Base-by-base conservation (phyloP, 305 asterid genomes). In the Withania somnifera region DNA sequence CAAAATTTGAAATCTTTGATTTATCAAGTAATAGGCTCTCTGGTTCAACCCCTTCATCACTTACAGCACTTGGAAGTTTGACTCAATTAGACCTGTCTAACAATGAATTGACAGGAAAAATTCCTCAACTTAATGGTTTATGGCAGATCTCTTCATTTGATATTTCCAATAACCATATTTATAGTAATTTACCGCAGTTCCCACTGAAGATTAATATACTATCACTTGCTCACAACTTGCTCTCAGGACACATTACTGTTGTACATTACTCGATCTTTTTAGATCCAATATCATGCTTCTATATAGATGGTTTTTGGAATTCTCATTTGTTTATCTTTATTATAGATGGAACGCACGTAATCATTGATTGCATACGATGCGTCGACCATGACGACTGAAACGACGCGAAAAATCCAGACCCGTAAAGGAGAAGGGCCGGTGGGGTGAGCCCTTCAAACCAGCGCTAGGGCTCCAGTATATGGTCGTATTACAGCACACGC, bases 101-200 rank as follows among this genome's bases (percentile, higher is more conserved):
- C 14, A 90, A 89, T 76, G 81, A 83, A 78, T 57, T 90, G 7
- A 73, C 91, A 1, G 92, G 92, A 3, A 82, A 66, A 67, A 34
- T 90, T 11, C 93, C 93, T 1, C 86, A 87, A 53, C 83, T 90
- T 11, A 69, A 81, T 5, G 89, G 88, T 0, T 64, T 87, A 11
- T 89, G 93, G 93, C 84, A 86, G 76, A 89, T 90, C 11, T 71
- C 53, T 68, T 58, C 85, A 3, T 51, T 90, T 13, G 92, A 87
- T 56, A 77, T 88, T 40, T 84, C 90, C 60, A 38, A 80, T 24
- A 90, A 90, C 81, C 88, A 86, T 47, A 57, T 90, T 26, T 86
- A 80, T 14, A 90, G 91, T 14, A 83, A 52, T 52, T 80, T 90
- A 50, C 92, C 92, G 11, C 79, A 34, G 6, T 26, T 90, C 28